A percentile compares a stretch with the other conserved stretches of the same genome.
Evolutionary conservation across 2,329 filamentous ascomycete species (phyloP).

Genomic region (Lachnellula hyalina): DNA sequence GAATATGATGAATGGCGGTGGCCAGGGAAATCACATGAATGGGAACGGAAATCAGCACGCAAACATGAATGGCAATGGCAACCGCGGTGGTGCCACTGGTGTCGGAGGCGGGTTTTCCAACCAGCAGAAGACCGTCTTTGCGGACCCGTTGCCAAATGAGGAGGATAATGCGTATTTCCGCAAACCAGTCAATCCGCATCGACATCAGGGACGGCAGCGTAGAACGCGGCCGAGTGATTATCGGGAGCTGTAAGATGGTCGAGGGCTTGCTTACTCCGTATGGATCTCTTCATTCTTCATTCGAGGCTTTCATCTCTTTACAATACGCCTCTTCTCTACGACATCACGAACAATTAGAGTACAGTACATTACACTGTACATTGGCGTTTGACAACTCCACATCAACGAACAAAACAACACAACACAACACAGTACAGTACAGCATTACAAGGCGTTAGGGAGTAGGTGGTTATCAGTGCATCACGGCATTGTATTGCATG

Average conservation of each 20-base stretch:
- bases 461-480: background rate
- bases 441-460: background rate
- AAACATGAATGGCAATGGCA: slow-evolving; percentile 30
- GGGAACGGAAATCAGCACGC: slow-evolving; percentile 14
- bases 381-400: background rate
- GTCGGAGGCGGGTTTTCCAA: slow-evolving; percentile 43
- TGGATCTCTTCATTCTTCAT: background rate
- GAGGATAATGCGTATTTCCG: slow-evolving; percentile 93
- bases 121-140: slow-evolving; percentile 45
- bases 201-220: slow-evolving; percentile 76
- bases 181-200: slow-evolving; percentile 90
- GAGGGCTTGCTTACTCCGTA: background rate
- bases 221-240: slow-evolving; percentile 86
- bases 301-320: background rate
- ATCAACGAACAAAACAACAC: background rate
- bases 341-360: no score
- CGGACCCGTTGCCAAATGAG: slow-evolving; percentile 51
- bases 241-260: slow-evolving; percentile 62
- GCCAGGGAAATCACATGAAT: slow-evolving; percentile 19
- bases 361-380: no score
- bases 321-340: background rate
- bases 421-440: background rate
- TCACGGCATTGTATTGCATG: background rate
- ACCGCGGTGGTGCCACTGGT: slow-evolving; percentile 29
- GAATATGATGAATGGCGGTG: slow-evolving; percentile 29